phyloP scores from a whole-genome alignment of 148 eudicot species.

The Camellia lanceoleosa region DNA sequence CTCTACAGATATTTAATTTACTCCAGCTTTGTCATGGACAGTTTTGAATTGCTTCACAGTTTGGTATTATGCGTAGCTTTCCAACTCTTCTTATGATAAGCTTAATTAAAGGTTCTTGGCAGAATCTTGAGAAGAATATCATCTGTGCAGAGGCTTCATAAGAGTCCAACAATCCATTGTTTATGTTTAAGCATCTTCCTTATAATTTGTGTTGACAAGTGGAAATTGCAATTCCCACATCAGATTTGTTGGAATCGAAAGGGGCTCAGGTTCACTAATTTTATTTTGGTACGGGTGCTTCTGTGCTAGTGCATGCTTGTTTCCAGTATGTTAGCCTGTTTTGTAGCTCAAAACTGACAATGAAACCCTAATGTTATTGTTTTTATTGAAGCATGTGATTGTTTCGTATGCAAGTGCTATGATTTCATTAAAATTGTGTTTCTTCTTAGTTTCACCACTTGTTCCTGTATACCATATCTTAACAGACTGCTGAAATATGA shows the following conservation, averaged over 20 bases:
- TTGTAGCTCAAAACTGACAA: neutral
- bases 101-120: too few relatives aligned
- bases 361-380: neutral
- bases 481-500: conserved; percentile 7
- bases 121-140: too few relatives aligned
- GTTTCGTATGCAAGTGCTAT: neutral
- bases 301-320: neutral
- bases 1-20: too few relatives aligned
- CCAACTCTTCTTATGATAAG: too few relatives aligned
- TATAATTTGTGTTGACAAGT: neutral
- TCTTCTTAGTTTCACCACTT: neutral
- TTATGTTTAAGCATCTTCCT: neutral
- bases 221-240: neutral
- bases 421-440: neutral
- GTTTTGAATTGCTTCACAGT: too few relatives aligned
- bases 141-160: too few relatives aligned
- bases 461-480: neutral
- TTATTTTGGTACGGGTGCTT: neutral
- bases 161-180: neutral
- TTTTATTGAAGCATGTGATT: neutral
- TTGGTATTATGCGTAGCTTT: too few relatives aligned
- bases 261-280: neutral
- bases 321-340: neutral
- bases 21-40: too few relatives aligned
- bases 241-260: neutral